Evolutionary conservation across 1,139 yeast genomes (phyloP).

Genomic region (Blastobotrys capitulatus): DNA sequence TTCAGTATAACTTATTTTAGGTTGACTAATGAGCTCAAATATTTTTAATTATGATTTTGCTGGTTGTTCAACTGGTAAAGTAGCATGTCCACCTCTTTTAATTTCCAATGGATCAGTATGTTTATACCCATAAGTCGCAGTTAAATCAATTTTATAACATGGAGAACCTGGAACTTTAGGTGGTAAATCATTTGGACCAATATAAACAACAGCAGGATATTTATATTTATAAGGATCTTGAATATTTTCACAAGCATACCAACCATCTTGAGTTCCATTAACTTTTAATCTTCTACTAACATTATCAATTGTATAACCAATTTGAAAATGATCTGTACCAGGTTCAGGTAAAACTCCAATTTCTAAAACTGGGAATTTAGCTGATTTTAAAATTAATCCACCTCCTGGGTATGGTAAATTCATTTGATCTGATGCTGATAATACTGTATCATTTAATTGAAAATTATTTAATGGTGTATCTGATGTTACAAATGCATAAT

Average conservation of each 20-base stretch:
- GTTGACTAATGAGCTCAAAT: no score
- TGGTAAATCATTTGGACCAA: no score
- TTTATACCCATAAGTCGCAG: not conserved
- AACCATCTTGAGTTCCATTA: slow-evolving; percentile 3
- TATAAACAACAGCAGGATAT: slow-evolving; percentile 9
- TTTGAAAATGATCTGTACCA: slow-evolving; percentile 1
- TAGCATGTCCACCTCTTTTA: not conserved
- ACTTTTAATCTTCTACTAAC: not conserved
- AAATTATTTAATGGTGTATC: not conserved
- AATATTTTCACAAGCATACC: slow-evolving; percentile 13
- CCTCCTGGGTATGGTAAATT: not conserved
- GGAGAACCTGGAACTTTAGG: not conserved
- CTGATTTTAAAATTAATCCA: not conserved
- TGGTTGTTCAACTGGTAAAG: not conserved
- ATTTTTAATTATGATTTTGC: no score
- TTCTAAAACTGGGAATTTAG: not conserved
- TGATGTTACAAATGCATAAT: slow-evolving; percentile 32
- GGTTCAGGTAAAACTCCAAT: slow-evolving; percentile 5
- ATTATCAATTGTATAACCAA: not conserved
- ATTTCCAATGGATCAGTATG: not conserved
- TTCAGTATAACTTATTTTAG: no score
- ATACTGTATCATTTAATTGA: slow-evolving; percentile 8
- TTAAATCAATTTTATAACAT: not conserved
- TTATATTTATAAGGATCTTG: slow-evolving; percentile 14
- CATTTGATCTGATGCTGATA: slow-evolving; percentile 24